Evolutionary conservation across 2,329 filamentous ascomycete genomes (phyloP).

Genomic region (Phaeosphaeriaceae sp.): DNA sequence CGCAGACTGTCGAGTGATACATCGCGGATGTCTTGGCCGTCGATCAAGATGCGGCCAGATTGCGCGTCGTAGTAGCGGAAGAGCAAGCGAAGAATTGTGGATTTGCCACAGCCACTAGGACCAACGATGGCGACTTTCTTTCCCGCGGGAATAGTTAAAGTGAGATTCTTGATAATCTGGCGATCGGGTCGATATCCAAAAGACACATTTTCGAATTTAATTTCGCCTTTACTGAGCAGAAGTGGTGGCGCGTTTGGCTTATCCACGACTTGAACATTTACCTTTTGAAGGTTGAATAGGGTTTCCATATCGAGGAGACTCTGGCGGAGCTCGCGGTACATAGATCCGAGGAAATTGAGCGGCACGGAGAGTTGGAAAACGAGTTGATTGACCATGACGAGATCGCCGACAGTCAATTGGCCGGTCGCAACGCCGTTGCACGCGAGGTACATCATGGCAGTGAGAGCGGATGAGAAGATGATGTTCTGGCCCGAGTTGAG

Average conservation of each 20-base stretch:
- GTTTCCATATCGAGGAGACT: slow-evolving; percentile 98
- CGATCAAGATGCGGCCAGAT: slow-evolving; percentile 82
- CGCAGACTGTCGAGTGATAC: slow-evolving; percentile 84
- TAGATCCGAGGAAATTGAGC: slow-evolving; percentile 96
- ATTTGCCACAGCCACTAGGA: slow-evolving; percentile 94
- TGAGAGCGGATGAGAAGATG: slow-evolving; percentile 93
- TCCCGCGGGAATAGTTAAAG: slow-evolving; percentile 88
- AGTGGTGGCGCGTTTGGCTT: slow-evolving; percentile 75
- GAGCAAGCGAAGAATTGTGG: slow-evolving; percentile 85
- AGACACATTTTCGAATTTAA: slow-evolving; percentile 91
- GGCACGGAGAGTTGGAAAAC: slow-evolving; percentile 98
- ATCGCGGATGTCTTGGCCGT: slow-evolving; percentile 88
- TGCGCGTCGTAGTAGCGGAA: slow-evolving; percentile 96
- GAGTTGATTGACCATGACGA: slow-evolving; percentile 98
- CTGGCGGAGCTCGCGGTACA: slow-evolving; percentile 94
- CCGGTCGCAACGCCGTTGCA: slow-evolving; percentile 86
- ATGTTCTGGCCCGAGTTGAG: slow-evolving; percentile 96
- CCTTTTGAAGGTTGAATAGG: slow-evolving; percentile 94
- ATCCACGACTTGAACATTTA: slow-evolving; percentile 87
- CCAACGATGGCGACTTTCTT: slow-evolving; percentile 97
- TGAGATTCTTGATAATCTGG: slow-evolving; percentile 84
- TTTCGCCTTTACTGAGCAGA: slow-evolving; percentile 79
- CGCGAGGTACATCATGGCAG: slow-evolving; percentile 97
- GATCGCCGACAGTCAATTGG: slow-evolving; percentile 85
- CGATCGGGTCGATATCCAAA: slow-evolving; percentile 91